phyloP scores from a whole-genome alignment of 306 rosid genomes.

The Malus sylvestris region DNA sequence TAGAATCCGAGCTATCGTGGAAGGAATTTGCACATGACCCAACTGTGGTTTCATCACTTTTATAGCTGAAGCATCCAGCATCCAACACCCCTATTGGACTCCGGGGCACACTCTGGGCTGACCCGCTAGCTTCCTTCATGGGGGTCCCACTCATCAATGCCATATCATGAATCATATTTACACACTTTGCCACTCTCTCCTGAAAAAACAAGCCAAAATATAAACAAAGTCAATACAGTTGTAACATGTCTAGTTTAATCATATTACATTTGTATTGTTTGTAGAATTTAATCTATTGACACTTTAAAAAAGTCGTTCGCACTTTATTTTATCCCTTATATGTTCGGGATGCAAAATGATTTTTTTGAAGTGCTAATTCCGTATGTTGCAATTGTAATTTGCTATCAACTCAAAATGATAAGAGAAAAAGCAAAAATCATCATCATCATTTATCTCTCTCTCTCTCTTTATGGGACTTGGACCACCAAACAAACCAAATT shows the following conservation, averaged over 20 bases:
- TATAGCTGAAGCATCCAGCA: constrained; percentile 68
- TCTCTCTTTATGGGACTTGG: constrained; percentile 17
- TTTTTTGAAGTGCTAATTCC: too few relatives aligned
- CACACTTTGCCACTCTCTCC: constrained; percentile 72
- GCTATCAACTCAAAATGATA: constrained; percentile 21
- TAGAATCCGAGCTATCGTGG: constrained; percentile 48
- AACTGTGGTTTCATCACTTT: constrained; percentile 57
- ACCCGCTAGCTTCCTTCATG: constrained; percentile 29
- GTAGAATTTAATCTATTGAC: neutral
- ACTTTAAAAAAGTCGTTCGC: neutral
- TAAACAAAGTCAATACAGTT: too few relatives aligned
- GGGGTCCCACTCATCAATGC: constrained; percentile 16
- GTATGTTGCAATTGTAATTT: too few relatives aligned
- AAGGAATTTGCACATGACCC: constrained; percentile 67
- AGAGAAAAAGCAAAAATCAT: neutral
- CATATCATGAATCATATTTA: constrained; percentile 38
- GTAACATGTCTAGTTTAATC: neutral
- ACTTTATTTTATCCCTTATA: neutral
- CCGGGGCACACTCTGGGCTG: constrained; percentile 46
- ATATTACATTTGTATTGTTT: neutral
- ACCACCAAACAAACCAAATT: constrained; percentile 13
- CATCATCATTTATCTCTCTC: constrained; percentile 12
- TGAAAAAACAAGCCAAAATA: constrained; percentile 23
- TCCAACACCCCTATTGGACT: constrained; percentile 88
- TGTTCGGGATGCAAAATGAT: too few relatives aligned